Conservation (phyloP, 2,329 filamentous ascomycete species). For the Aspergillus sp. region DNA sequence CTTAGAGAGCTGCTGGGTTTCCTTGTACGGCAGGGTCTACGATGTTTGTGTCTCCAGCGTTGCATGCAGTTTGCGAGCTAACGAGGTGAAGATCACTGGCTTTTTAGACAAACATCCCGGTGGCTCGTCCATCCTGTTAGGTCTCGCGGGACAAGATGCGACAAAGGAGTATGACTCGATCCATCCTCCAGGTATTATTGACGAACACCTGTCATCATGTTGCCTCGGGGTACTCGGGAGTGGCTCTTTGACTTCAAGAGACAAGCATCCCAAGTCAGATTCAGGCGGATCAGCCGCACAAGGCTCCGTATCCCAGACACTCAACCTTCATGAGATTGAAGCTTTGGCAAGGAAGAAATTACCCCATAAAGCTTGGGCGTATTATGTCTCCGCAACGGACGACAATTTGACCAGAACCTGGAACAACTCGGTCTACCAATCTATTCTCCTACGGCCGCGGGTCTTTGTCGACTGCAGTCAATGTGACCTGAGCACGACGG, state of each 20-base stretch:
- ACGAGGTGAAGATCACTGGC: slow-evolving; percentile 53
- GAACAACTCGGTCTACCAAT: slow-evolving; percentile 34
- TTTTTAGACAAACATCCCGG: slow-evolving; percentile 84
- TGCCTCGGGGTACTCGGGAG: slow-evolving; percentile 64
- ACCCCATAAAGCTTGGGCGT: slow-evolving; percentile 80
- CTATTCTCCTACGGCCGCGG: slow-evolving; percentile 78
- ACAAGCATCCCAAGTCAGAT: background rate
- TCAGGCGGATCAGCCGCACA: background rate
- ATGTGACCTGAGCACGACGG: slow-evolving; percentile 68
- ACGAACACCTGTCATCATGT: slow-evolving; percentile 72
- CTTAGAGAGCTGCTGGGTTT: too few relatives aligned
- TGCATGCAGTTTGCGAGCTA: too few relatives aligned
- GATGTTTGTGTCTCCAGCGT: too few relatives aligned
- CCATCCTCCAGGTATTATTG: slow-evolving; percentile 80
- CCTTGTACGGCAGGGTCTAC: too few relatives aligned
- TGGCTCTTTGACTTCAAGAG: background rate
- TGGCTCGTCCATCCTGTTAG: slow-evolving; percentile 78
- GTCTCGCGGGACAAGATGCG: slow-evolving; percentile 80
- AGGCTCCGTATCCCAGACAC: slow-evolving; percentile 45
- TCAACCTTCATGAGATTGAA: slow-evolving; percentile 89
- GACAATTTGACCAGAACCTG: slow-evolving; percentile 56
- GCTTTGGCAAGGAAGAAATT: slow-evolving; percentile 72
- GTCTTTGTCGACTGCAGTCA: slow-evolving; percentile 79
- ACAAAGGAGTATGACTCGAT: slow-evolving; percentile 91
- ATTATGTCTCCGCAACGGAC: slow-evolving; percentile 86